Evolutionary conservation across 345 rosid genomes (phyloP), one percentile per base, ranked within the genome.

Genomic region (Citropsis articulata): DNA sequence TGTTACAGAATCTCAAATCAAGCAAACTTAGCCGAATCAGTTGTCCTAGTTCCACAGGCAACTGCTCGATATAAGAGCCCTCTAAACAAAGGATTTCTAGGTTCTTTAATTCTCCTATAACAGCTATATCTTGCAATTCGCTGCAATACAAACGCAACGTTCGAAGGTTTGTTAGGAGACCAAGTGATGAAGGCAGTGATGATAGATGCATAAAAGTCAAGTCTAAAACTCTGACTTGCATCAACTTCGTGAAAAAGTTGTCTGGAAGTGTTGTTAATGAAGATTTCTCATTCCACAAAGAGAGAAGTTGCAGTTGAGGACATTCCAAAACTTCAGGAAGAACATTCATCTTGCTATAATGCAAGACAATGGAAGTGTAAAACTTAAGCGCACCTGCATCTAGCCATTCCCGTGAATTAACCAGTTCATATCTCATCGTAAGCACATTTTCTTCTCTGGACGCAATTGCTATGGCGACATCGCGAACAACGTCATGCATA

Each of bases 31-130:
- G 28, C 7, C 14, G 9, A 0, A 36, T 76, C 71, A 86, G 40
- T 53, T 16, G n/a, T n/a, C 78, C 69, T 28, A 86, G 1, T 63
- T 84, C 80, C 19, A 0, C 31, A 7, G 87, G 83, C 79, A 86
- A 2, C 0, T 36, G 30, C 4, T 59, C 7, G 0, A 81, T 75
- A 36, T 45, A 14, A 59, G 83, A 82, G 10, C 33, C 0, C 4
- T 0, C 13, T 0, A 31, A 83, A 35, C 77, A 33, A 75, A 24
- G 72, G 62, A 45, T 45, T 3, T 45, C 50, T 45, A 45, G 50
- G 18, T 45, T 45, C 18, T 45, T 45, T 45, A 45, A 13, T 7
- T 33, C 31, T 71, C 35, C 60, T 24, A 33, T 19, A 19, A 35
- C 5, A 10, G 60, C 1, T 18, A 72, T 66, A 36, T 66, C 73